Evolutionary conservation across 176 grass and related monocot genomes (phyloP), one percentile per base, ranked within the genome.

Genomic region (Oryza glumipatula): DNA sequence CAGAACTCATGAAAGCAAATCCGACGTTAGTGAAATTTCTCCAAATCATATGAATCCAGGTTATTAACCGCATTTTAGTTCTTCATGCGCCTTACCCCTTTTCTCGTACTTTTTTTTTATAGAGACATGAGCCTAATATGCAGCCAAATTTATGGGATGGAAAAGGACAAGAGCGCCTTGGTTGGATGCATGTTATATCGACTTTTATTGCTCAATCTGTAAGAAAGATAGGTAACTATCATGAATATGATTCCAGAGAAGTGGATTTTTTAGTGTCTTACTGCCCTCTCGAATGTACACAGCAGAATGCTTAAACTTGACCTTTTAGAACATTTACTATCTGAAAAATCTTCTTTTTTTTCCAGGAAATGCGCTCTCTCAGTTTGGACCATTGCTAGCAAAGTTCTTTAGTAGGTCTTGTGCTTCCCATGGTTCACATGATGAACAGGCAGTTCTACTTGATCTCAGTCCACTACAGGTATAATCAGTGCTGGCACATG

Each of bases 381-480:
- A 85, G 11, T 86, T 86, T 76, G 92, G 86, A 47, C 84, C 80
- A 22, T 82, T 81, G 14, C 74, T 94, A 43, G 72, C 76, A 78
- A 94, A 80, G 74, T 52, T 89, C 49, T 84, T 91, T 66, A 61
- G 86, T 41, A 76, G 24, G 64, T 89, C 88, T 54, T 83, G 56
- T 71, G 24, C 30, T 73, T 28, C 72, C 43, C 80, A 73, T 56
- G 83, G 46, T 71, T 85, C 82, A 85, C 63, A 80, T 75, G 77
- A 76, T 72, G 68, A 75, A 79, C 79, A 87, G 23, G 69, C 75
- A 35, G 15, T 85, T 79, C 70, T 56, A 70, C 12, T 88, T 76
- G 65, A 70, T 89, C 80, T 91, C 65, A 91, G 89, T 89, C 80
- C 84, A 15, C 72, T 91, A 65, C 92, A 94, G 92, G 92, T 94